Conservation (phyloP, 2,329 filamentous ascomycete species). For the Didymellaceae sp. region DNA sequence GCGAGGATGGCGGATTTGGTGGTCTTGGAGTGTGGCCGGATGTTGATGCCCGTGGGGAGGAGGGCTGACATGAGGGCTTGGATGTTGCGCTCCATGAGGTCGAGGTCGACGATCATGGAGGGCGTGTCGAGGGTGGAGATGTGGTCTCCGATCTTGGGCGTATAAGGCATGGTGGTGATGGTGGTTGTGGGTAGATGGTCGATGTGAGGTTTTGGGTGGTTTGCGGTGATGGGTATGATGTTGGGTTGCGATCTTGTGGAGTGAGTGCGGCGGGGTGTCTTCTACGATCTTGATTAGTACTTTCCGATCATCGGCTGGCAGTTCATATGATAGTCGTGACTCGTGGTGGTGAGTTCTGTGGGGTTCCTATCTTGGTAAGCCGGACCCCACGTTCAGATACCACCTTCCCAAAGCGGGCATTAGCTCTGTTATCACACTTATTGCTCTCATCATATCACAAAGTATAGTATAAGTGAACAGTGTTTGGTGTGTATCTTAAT, state of each 20-base stretch:
- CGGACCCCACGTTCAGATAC: constrained; percentile 17
- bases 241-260: not conserved
- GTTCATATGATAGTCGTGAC: not conserved
- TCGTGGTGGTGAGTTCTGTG: constrained; percentile 1
- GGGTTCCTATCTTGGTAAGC: constrained; percentile 9
- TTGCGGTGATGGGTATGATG: no score
- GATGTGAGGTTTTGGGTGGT: not conserved
- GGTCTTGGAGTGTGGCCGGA: constrained; percentile 62
- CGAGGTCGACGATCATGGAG: constrained; percentile 62
- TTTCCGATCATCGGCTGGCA: constrained; percentile 1
- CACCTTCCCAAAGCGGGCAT: constrained; percentile 15
- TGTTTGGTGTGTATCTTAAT: constrained; percentile 1
- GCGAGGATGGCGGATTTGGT: constrained; percentile 59
- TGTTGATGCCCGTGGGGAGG: constrained; percentile 53
- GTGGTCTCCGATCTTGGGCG: constrained; percentile 52
- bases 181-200: not conserved
- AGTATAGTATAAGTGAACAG: not conserved
- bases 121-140: constrained; percentile 60
- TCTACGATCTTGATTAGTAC: not conserved
- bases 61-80: constrained; percentile 55
- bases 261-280: not conserved
- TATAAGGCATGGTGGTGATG: constrained; percentile 42
- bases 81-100: constrained; percentile 61
- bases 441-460: not conserved
- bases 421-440: constrained; percentile 10